These are phyloP conservation scores for Sporobolomyces phaffii DNA, from an alignment of 768 basidiomycete genomes.

Conservation along the genomic window DNA sequence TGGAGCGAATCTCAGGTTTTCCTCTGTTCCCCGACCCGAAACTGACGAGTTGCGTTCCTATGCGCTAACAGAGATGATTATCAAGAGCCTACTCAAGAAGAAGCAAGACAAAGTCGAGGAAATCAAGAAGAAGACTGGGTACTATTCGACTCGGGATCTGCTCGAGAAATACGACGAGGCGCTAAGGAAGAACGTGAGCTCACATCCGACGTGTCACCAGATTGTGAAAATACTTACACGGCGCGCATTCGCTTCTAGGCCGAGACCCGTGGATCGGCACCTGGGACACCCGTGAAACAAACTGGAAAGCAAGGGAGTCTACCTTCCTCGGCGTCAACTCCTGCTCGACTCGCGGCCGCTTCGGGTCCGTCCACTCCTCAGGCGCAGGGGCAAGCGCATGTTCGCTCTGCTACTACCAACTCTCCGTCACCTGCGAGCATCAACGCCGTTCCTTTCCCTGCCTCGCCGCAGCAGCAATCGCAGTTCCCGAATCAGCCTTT, in stretches of 20 bases:
- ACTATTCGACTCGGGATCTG: constrained; percentile 81
- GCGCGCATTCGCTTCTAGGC: not conserved
- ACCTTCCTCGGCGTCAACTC: constrained; percentile 13
- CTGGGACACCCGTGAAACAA: constrained; percentile 2
- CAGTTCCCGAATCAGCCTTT: not conserved
- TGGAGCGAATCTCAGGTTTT: not conserved
- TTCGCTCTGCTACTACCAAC: not conserved
- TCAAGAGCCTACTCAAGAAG: constrained; percentile 71
- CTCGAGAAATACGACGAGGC: constrained; percentile 80
- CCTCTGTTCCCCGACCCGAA: too few species aligned
- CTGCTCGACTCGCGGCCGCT: constrained; percentile 14
- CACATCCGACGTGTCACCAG: not conserved
- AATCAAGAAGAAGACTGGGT: constrained; percentile 96
- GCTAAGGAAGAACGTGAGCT: constrained; percentile 38
- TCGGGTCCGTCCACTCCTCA: constrained; percentile 1
- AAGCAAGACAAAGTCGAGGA: constrained; percentile 85
- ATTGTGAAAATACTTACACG: not conserved
- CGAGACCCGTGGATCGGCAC: not conserved
- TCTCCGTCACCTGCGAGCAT: not conserved
- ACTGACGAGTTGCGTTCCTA: too few species aligned
- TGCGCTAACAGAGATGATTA: constrained; percentile 41
- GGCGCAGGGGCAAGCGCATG: constrained; percentile 4
- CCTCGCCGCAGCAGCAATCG: constrained; percentile 44
- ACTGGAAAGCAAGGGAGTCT: not conserved
- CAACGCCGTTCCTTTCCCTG: constrained; percentile 8